Evolutionary conservation across 768 basidiomycete genomes (phyloP).

Genomic region (Pleurotus sapidus): DNA sequence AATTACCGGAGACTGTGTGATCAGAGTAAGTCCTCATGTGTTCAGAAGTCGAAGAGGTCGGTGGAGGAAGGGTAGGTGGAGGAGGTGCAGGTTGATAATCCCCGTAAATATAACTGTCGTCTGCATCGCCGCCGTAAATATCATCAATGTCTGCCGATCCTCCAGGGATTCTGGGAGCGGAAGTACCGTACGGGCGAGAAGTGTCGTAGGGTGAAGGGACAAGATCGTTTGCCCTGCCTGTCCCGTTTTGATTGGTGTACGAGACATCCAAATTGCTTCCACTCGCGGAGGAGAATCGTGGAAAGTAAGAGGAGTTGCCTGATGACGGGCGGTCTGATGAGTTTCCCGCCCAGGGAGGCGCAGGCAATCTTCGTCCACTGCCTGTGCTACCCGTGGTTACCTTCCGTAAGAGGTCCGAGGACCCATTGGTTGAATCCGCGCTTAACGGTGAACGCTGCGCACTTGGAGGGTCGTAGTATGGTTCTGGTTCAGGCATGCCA

Average conservation of each 20-base stretch:
- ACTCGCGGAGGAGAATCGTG: background rate
- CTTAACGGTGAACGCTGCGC: slow-evolving; percentile 1
- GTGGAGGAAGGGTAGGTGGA: slow-evolving; percentile 10
- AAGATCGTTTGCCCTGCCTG: background rate
- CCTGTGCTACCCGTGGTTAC: slow-evolving; percentile 12
- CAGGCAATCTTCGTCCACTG: slow-evolving; percentile 16
- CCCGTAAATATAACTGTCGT: background rate
- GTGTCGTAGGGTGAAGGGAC: background rate
- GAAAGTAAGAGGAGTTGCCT: background rate
- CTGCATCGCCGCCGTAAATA: background rate
- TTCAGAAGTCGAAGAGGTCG: background rate
- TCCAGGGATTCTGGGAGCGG: slow-evolving; percentile 5
- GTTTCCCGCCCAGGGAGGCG: slow-evolving; percentile 16
- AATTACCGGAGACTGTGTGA: background rate
- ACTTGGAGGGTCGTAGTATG: slow-evolving; percentile 26
- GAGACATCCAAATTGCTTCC: slow-evolving; percentile 2
- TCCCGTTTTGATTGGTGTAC: background rate
- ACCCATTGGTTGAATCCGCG: slow-evolving; percentile 16
- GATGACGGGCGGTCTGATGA: slow-evolving; percentile 3
- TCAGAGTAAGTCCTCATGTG: slow-evolving; percentile 4
- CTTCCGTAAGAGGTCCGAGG: slow-evolving; percentile 16
- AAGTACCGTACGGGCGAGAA: slow-evolving; percentile 3
- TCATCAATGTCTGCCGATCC: background rate
- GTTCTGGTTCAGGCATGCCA: slow-evolving; percentile 42
- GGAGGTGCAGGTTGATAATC: slow-evolving; percentile 18